phyloP scores from a whole-genome alignment of 1,284 basidiomycete genomes.

The Ustilago nuda region DNA sequence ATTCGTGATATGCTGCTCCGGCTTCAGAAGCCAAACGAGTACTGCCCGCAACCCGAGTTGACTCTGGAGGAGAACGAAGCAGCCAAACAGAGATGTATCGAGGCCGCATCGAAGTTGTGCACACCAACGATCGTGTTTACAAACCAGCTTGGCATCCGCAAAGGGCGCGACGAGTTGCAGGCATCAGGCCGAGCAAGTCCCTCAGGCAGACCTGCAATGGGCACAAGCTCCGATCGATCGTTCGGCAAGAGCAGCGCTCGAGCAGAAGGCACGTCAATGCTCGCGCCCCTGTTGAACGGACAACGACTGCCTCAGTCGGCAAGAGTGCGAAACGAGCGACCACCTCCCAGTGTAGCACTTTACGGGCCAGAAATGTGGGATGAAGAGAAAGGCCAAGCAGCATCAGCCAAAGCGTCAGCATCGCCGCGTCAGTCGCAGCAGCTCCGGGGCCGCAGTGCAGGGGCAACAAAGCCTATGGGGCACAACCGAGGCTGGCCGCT shows the following conservation, averaged over 20 bases:
- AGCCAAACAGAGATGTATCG: constrained; percentile 4
- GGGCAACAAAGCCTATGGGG: neutral
- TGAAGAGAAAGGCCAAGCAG: constrained; percentile 10
- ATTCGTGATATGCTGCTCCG: constrained; percentile 32
- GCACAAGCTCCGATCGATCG: constrained; percentile 1
- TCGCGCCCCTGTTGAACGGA: constrained; percentile 37
- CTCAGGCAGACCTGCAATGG: constrained; percentile 3
- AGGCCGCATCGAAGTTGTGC: constrained; percentile 30
- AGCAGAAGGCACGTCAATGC: constrained; percentile 24
- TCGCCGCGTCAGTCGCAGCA: constrained; percentile 17
- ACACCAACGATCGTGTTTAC: constrained; percentile 43
- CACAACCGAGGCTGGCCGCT: constrained; percentile 45
- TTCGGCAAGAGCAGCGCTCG: constrained; percentile 6
- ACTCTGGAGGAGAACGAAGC: constrained; percentile 12
- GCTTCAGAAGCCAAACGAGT: constrained; percentile 38
- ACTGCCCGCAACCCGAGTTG: constrained; percentile 8
- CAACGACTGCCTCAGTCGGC: constrained; percentile 23
- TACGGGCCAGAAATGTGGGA: constrained; percentile 45
- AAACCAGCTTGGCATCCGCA: constrained; percentile 40
- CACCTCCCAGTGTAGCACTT: constrained; percentile 40
- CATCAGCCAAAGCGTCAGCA: neutral
- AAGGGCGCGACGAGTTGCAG: constrained; percentile 16
- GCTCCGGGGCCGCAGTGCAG: constrained; percentile 4
- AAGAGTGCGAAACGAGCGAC: constrained; percentile 25
- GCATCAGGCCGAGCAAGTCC: constrained; percentile 18